Base-by-base conservation (phyloP, 225 moss, liverwort and hornwort species). In the Polytrichum commune region DNA sequence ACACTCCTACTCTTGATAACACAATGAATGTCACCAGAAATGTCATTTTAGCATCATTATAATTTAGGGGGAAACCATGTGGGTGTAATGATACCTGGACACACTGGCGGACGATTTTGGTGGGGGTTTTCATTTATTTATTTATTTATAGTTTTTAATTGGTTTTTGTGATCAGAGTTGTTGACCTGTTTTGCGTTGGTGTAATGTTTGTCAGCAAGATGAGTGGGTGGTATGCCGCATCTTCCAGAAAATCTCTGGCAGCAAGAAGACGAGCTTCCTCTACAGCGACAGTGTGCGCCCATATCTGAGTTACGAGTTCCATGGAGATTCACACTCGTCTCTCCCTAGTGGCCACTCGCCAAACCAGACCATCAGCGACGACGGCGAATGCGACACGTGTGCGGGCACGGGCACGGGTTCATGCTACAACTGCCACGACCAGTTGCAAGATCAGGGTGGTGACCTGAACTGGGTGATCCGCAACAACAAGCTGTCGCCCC, bases 351-450 rank as follows among this genome's bases (percentile, higher is more conserved):
- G 83, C 66, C 75, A 75, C 83, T 83, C 83, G 27, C 83, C 83
- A n/a, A 86, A 83, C 54, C 82, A 80, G 18, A 76, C 86, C 6
- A 77, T 82, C 29, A 86, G 77, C 16, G 82, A 86, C 61, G 80
- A 82, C 5, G 80, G 86, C 26, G 80, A 86, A 58, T 86, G 79
- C 19, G 82, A 86, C 66, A 75, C 79, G 29, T 82, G 82, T 70
- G 46, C 67, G 6, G 86, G 72, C 23, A 80, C 77, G 54, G 86
- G 78, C 25, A 25, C 25, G 25, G 25, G 25, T 27, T 83, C 83
- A 1, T 83, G 82, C 67, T 78, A 78, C 76, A 83, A 83, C 5
- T 78, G 86, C 62, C 77, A 75, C 19, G 85, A 75, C 27, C 63
- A 76, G 33, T 64, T 81, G 16, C 80, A 53, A 19, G 80, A 81